Conservation (phyloP, 2,329 filamentous ascomycete species). For the Alternaria gaisen region DNA sequence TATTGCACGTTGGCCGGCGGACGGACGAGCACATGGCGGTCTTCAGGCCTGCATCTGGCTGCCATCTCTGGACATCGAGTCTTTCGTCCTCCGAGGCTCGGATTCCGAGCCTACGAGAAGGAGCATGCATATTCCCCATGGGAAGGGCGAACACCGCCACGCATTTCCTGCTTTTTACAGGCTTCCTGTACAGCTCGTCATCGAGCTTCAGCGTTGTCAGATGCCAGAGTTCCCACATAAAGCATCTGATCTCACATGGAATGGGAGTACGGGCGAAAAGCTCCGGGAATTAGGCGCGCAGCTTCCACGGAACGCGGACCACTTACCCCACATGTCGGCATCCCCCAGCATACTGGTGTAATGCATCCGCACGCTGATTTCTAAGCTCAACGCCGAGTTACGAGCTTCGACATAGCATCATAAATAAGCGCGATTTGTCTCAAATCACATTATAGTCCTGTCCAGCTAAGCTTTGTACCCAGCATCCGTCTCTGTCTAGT, state of each 20-base stretch:
- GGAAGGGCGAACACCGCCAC: background rate
- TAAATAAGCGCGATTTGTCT: background rate
- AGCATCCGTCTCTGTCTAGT: background rate
- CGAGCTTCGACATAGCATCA: background rate
- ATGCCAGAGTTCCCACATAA: background rate
- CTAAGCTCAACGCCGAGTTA: conserved; percentile 27
- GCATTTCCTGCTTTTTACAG: background rate
- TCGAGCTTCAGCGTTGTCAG: background rate
- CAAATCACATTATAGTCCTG: background rate
- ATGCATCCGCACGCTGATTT: conserved; percentile 32
- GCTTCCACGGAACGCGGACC: background rate
- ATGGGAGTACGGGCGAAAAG: conserved; percentile 16
- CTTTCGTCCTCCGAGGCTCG: background rate
- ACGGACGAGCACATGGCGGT: background rate
- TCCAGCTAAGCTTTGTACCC: background rate
- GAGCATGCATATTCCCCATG: background rate
- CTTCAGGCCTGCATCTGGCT: background rate
- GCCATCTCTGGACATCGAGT: background rate
- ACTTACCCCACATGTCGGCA: conserved; percentile 25
- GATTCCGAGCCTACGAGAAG: background rate
- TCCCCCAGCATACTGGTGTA: conserved; percentile 27
- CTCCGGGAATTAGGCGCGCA: conserved; percentile 7
- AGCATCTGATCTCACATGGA: background rate
- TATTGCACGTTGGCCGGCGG: background rate
- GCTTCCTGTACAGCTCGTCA: background rate